These are phyloP conservation scores for Suhomyces kunorum DNA, from an alignment of 1,139 yeast genomes.

Conservation along the genomic window DNA sequence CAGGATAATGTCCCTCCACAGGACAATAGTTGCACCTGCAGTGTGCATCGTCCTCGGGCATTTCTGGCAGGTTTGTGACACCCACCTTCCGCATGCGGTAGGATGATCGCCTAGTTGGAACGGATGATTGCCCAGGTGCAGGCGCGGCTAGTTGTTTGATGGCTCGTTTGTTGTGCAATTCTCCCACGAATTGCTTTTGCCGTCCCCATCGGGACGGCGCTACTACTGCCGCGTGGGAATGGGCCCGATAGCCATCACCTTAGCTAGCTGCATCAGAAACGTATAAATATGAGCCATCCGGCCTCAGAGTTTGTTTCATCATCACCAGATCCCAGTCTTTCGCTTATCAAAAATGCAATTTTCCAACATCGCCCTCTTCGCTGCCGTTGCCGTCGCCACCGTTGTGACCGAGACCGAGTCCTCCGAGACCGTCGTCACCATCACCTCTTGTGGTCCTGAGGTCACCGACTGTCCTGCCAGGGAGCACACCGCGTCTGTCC, in stretches of 20 bases:
- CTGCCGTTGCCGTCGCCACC: conserved; percentile 26
- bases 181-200: background rate
- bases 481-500: conserved; percentile 24
- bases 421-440: conserved; percentile 26
- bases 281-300: conserved; percentile 8
- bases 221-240: no score
- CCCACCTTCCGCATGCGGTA: background rate
- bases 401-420: conserved; percentile 23
- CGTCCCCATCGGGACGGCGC: no score
- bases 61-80: background rate
- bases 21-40: no score
- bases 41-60: background rate
- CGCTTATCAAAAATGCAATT: conserved; percentile 30
- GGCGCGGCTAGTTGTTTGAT: background rate
- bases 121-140: background rate
- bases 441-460: conserved; percentile 27
- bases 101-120: background rate
- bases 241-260: no score
- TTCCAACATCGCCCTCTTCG: conserved; percentile 28
- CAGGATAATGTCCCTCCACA: no score
- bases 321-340: conserved; percentile 22
- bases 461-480: conserved; percentile 32
- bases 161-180: background rate
- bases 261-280: background rate
- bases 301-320: conserved; percentile 13